These are phyloP conservation scores for Dothideomycetes sp. DNA, from an alignment of 2,329 filamentous ascomycete genomes.

Conservation along the genomic window DNA sequence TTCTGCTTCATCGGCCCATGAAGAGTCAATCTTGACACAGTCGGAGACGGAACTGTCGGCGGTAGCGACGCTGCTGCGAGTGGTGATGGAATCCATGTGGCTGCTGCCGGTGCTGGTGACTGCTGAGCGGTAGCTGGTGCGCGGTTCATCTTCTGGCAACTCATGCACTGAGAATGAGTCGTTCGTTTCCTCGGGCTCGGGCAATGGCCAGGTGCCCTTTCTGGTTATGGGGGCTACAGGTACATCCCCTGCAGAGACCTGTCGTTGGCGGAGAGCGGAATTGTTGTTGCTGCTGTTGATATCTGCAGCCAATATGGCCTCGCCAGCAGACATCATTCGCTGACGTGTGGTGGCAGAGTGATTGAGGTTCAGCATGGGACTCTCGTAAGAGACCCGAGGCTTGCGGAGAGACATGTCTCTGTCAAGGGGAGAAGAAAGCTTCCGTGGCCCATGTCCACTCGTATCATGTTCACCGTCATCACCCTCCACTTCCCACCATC, in stretches of 20 bases:
- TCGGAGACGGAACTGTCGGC: slow-evolving; percentile 68
- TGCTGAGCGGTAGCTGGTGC: slow-evolving; percentile 52
- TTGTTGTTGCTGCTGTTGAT: no score
- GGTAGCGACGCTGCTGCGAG: slow-evolving; percentile 72
- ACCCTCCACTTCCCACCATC: slow-evolving; percentile 5
- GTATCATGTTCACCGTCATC: background rate
- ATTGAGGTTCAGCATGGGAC: no score
- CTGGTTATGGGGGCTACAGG: background rate
- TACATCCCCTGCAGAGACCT: no score
- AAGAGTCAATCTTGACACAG: slow-evolving; percentile 48
- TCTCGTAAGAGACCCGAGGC: no score
- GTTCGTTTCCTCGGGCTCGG: no score
- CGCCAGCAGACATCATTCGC: background rate
- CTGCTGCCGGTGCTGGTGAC: slow-evolving; percentile 49
- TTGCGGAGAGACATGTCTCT: no score
- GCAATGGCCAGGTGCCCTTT: slow-evolving; percentile 9
- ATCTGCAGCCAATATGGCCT: no score
- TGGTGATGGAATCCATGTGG: slow-evolving; percentile 55
- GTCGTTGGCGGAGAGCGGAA: no score
- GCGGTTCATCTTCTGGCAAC: slow-evolving; percentile 31
- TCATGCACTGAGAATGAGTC: background rate
- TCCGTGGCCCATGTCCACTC: no score
- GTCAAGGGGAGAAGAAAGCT: no score
- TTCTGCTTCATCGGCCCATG: slow-evolving; percentile 27
- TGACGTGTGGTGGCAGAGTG: no score